Evolutionary conservation across 805 yeast species (phyloP).

Genomic region (Teunomyces aglyptinius): DNA sequence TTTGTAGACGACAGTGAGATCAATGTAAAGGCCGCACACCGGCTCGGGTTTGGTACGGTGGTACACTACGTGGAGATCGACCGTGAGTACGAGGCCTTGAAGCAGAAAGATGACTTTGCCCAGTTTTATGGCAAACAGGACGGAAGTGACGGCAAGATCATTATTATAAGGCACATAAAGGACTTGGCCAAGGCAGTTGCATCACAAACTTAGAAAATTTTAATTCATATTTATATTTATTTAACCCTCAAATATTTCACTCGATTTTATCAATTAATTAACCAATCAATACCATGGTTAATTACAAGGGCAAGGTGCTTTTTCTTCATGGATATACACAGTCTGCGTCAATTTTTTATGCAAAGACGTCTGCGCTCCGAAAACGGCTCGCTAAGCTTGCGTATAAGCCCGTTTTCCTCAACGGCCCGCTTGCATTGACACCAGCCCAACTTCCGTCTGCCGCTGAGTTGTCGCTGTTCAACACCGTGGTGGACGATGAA

Average conservation of each 20-base stretch:
- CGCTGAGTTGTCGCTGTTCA: constrained; percentile 52
- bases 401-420: constrained; percentile 70
- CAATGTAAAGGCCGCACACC: constrained; percentile 71
- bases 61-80: constrained; percentile 75
- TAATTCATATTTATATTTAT: neutral
- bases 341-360: constrained; percentile 77
- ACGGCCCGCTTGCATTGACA: constrained; percentile 69
- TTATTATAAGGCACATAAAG: constrained; percentile 55
- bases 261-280: too few relatives aligned
- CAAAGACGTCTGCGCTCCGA: constrained; percentile 85
- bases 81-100: constrained; percentile 44
- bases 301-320: constrained; percentile 51
- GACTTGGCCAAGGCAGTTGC: constrained; percentile 38
- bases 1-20: constrained; percentile 86
- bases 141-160: constrained; percentile 32
- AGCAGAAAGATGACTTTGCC: constrained; percentile 25
- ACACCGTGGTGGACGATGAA: constrained; percentile 36
- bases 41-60: constrained; percentile 69
- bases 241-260: too few relatives aligned
- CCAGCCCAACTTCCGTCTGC: constrained; percentile 75
- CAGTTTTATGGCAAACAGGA: constrained; percentile 36
- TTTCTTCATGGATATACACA: constrained; percentile 92
- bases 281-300: neutral
- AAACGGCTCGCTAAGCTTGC: constrained; percentile 67
- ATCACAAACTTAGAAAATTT: neutral